These are phyloP conservation scores for Hortaea werneckii DNA, from an alignment of 2,329 filamentous ascomycete species.

Conservation along the genomic window DNA sequence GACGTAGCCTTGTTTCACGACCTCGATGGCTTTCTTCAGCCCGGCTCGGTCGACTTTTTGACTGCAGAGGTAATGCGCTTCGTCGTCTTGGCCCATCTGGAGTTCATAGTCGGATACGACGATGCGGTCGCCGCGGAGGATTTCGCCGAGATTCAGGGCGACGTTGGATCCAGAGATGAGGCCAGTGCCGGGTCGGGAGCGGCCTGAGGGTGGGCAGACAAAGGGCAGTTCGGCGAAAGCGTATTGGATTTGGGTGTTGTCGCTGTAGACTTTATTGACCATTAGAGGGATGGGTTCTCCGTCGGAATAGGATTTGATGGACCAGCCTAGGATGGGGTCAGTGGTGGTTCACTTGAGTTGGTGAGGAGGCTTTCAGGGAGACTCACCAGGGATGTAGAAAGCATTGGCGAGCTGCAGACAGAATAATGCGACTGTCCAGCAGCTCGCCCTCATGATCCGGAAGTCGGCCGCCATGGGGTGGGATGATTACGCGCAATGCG, in stretches of 20 bases:
- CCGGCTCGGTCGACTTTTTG: constrained; percentile 54
- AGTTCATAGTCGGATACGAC: constrained; percentile 75
- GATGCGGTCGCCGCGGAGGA: constrained; percentile 78
- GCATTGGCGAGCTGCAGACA: constrained; percentile 46
- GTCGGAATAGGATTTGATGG: constrained; percentile 67
- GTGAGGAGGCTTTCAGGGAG: no score
- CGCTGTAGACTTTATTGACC: constrained; percentile 86
- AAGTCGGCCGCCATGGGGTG: constrained; percentile 27
- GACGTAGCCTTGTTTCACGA: constrained; percentile 73
- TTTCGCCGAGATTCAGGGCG: constrained; percentile 74
- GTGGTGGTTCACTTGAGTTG: not conserved
- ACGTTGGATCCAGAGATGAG: constrained; percentile 68
- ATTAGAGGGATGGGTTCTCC: constrained; percentile 72
- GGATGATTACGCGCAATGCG: not conserved
- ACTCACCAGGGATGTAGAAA: constrained; percentile 76
- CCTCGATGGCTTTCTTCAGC: constrained; percentile 56
- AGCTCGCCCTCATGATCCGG: constrained; percentile 29
- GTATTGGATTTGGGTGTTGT: constrained; percentile 83
- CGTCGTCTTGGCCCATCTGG: constrained; percentile 62
- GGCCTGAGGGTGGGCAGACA: constrained; percentile 68
- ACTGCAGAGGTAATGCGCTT: constrained; percentile 64
- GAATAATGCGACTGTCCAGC: constrained; percentile 39
- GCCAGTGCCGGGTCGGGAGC: constrained; percentile 52
- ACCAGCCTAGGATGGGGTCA: constrained; percentile 53
- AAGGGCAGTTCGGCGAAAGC: constrained; percentile 84